phyloP scores from a whole-genome alignment of 176 grass and related monocot species.

The Carex kokanica region DNA sequence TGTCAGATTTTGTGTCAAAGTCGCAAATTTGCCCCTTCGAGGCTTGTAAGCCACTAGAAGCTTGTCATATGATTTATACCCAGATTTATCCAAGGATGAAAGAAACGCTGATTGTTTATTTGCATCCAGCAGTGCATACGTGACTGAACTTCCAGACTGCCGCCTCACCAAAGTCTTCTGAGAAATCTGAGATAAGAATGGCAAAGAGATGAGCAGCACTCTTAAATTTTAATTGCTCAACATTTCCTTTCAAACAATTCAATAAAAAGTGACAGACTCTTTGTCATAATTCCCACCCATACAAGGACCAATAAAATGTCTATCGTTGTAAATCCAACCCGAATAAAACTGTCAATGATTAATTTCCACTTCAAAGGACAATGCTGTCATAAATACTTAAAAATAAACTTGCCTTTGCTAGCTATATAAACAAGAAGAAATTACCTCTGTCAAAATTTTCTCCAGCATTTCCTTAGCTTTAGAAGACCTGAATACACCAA shows the following conservation, averaged over 20 bases:
- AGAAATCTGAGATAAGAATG: constrained; percentile 59
- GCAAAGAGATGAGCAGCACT: background rate
- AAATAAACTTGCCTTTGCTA: background rate
- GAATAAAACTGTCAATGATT: background rate
- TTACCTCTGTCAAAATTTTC: constrained; percentile 54
- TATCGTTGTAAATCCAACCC: background rate
- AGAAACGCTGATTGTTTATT: constrained; percentile 60
- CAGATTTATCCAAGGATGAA: constrained; percentile 55
- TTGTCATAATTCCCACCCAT: background rate
- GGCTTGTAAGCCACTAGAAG: constrained; percentile 83
- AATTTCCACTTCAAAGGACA: background rate
- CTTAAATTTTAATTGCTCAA: background rate
- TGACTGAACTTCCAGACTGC: constrained; percentile 41
- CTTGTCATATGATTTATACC: constrained; percentile 44
- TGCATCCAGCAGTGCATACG: constrained; percentile 60
- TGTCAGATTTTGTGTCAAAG: constrained; percentile 38
- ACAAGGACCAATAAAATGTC: background rate
- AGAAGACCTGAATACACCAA: constrained; percentile 69
- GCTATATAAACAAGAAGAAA: constrained; percentile 7
- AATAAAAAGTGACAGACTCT: background rate
- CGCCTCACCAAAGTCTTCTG: constrained; percentile 71
- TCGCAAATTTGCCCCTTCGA: constrained; percentile 49
- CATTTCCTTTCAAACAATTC: background rate
- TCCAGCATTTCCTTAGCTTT: constrained; percentile 54
- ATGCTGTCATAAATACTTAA: background rate